Evolutionary conservation across 2,329 filamentous ascomycete genomes (phyloP).

Genomic region (Diplodia scrobiculata): DNA sequence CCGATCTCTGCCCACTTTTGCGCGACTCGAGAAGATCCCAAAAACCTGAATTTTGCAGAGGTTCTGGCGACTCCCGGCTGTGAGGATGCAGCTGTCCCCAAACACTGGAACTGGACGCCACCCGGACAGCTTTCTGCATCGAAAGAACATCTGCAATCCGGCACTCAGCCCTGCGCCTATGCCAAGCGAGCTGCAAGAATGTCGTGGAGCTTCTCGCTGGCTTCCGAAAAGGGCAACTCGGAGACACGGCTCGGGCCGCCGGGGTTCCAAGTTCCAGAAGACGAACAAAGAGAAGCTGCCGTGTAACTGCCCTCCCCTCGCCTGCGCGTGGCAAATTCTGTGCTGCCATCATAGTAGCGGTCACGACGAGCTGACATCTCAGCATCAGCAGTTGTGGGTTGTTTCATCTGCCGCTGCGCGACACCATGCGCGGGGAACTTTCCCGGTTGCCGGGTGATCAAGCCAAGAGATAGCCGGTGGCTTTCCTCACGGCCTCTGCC

Average conservation of each 20-base stretch:
- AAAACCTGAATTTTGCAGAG: constrained; percentile 21
- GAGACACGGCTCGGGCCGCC: constrained; percentile 17
- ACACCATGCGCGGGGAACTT: neutral
- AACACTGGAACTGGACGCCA: constrained; percentile 14
- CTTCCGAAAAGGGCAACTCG: constrained; percentile 14
- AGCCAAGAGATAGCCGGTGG: neutral
- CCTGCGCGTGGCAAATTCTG: neutral
- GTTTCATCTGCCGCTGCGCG: neutral
- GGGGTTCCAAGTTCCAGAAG: neutral
- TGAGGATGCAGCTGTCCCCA: neutral
- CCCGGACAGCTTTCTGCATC: constrained; percentile 8
- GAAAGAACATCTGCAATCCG: neutral
- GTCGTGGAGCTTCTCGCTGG: neutral
- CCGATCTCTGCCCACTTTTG: constrained; percentile 4
- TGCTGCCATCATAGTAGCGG: constrained; percentile 25
- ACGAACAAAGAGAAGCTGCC: neutral
- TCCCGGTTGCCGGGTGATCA: neutral
- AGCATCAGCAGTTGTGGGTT: neutral
- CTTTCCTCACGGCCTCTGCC: constrained; percentile 2
- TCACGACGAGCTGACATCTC: constrained; percentile 12
- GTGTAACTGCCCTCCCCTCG: neutral
- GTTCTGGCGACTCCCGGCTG: neutral
- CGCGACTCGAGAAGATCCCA: constrained; percentile 6
- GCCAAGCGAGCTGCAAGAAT: neutral
- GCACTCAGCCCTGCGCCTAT: neutral